Percentiles rank a stretch among this genome's conserved stretches.
Evolutionary conservation across 495 filamentous ascomycete genomes (phyloP).

Genomic region (Aspergillus biplanus): DNA sequence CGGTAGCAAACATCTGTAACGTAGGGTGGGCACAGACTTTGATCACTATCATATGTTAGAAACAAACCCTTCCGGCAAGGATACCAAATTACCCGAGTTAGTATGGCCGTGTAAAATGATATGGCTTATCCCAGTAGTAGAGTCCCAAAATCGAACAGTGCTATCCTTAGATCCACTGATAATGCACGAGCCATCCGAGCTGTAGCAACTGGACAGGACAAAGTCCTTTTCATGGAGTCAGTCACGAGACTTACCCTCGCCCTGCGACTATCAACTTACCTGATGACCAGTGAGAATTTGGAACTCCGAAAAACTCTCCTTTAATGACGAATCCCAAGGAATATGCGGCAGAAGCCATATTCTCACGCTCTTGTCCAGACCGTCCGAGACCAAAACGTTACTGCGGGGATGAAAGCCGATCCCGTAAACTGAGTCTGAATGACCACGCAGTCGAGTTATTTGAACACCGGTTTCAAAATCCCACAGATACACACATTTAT

Average conservation of each 20-base stretch:
- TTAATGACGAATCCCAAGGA: too few species aligned
- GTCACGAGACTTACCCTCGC: not conserved
- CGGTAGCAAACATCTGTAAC: not conserved
- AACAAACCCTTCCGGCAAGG: not conserved
- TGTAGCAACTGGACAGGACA: not conserved
- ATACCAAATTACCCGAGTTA: not conserved
- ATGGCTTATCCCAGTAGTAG: not conserved
- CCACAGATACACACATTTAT: not conserved
- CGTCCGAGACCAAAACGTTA: not conserved
- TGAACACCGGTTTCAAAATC: not conserved
- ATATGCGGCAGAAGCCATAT: too few species aligned
- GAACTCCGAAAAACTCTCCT: too few species aligned
- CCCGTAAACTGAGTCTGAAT: not conserved
- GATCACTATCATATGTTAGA: not conserved
- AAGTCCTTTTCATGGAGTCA: not conserved
- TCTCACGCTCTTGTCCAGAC: not conserved
- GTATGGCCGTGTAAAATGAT: not conserved
- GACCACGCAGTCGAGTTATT: not conserved
- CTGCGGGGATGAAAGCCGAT: not conserved
- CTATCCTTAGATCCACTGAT: not conserved
- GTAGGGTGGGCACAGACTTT: not conserved
- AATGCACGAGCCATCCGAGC: not conserved
- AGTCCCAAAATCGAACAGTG: not conserved
- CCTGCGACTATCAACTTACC: not conserved
- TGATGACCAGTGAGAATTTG: not conserved